Percentiles rank a stretch among this genome's conserved stretches.
Conservation (phyloP, 305 asterid species). For the Fraxinus platypoda region DNA sequence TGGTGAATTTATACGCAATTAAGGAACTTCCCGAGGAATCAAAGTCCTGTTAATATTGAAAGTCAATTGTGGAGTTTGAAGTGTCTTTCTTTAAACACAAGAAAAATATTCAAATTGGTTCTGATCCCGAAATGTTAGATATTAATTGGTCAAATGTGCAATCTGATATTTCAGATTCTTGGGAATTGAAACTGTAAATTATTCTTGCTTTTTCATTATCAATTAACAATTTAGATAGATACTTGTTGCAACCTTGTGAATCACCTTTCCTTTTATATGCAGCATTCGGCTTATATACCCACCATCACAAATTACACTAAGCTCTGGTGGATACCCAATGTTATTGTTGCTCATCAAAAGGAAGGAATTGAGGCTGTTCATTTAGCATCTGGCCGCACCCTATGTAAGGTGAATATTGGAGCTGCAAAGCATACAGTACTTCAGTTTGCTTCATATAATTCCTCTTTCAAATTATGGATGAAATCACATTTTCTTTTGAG, state of each 20-base stretch:
- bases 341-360: constrained; percentile 88
- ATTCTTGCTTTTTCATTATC: neutral
- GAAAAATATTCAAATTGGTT: constrained; percentile 14
- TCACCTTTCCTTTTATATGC: constrained; percentile 35
- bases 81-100: neutral
- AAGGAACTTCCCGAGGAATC: neutral
- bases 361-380: constrained; percentile 98
- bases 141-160: constrained; percentile 1
- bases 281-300: constrained; percentile 76
- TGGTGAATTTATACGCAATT: neutral
- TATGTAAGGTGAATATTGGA: constrained; percentile 70
- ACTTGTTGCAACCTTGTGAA: constrained; percentile 15
- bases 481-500: constrained; percentile 1
- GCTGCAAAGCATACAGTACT: constrained; percentile 9
- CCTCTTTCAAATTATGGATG: neutral
- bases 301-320: constrained; percentile 92
- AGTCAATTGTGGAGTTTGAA: neutral
- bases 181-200: constrained; percentile 11
- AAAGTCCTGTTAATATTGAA: neutral
- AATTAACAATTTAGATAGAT: neutral
- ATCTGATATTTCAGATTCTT: neutral
- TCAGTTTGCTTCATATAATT: constrained; percentile 16
- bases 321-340: constrained; percentile 99
- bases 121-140: neutral
- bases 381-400: constrained; percentile 92